Evolutionary conservation across 2,329 filamentous ascomycete species (phyloP), one percentile per base, ranked within the genome.

Genomic region (Ophiosphaerella herpotricha): DNA sequence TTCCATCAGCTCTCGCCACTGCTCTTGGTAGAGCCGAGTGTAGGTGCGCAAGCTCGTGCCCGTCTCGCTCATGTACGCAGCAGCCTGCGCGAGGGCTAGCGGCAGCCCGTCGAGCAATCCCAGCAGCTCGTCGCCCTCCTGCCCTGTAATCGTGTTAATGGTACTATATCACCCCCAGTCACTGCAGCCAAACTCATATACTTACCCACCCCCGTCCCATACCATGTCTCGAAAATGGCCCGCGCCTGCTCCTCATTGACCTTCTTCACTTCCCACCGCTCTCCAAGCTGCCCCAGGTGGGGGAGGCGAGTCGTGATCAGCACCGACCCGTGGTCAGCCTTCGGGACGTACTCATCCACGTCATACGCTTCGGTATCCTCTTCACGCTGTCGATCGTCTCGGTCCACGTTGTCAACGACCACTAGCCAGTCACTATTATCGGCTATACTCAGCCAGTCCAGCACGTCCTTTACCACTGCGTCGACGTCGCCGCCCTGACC

Each of bases 1-100:
- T 35, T 50, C 46, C 55, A 67, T 63, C 13, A 70, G 61, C 39
- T 60, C 46, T 26, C 40, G 48, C 65, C 60, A 70, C 39, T 63
- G 48, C 48, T 67, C 43, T 16, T 69, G 43, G 51, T 70, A 68
- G 52, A 64, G 57, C 21, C 48, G 23, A 2, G 66, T 43, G 44
- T 67, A 69, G 7, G 35, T 50, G 37, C 3, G 14, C 7, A 63
- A 31, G 1, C 39, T 35, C 21, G 62, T 48, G 45, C 55, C 48
- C 42, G 48, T 63, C 52, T 64, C 44, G 24, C 55, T 41, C 26
- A 29, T 29, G 3, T 11, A 29, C 26, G 26, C 26, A 29, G 26
- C 26, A 6, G 26, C 26, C 26, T 62, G 53, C 7, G 53, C 53
- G 46, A 66, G 59, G 1, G 58, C 63, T 8, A 68, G 47, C 5